These are phyloP conservation scores for Clarireedia homoeocarpa DNA, from an alignment of 2,329 filamentous ascomycete species.

Conservation along the genomic window DNA sequence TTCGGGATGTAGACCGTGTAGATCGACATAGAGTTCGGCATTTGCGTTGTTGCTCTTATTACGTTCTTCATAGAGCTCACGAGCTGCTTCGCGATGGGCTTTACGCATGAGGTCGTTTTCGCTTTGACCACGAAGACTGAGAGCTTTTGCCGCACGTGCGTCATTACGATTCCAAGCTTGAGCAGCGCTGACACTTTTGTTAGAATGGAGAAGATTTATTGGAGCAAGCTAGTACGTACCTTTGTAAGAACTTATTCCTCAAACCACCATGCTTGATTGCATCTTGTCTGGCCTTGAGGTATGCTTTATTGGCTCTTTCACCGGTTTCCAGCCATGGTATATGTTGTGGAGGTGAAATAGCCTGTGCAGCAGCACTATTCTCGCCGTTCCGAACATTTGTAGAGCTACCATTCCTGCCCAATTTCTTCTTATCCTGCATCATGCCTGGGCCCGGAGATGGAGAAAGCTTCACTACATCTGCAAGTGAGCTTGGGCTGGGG, in stretches of 20 bases:
- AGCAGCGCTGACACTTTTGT: constrained; percentile 57
- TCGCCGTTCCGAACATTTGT: constrained; percentile 60
- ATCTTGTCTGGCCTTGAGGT: constrained; percentile 89
- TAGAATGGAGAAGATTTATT: constrained; percentile 4
- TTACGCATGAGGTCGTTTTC: constrained; percentile 98
- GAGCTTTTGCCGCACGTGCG: constrained; percentile 87
- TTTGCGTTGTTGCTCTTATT: constrained; percentile 58
- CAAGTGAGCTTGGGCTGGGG: constrained; percentile 67
- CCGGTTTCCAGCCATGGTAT: constrained; percentile 97
- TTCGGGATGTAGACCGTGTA: constrained; percentile 97
- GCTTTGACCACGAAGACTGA: constrained; percentile 88
- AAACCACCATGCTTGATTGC: constrained; percentile 96
- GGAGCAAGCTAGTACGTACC: constrained; percentile 41
- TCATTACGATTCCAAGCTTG: constrained; percentile 99
- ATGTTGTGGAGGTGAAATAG: constrained; percentile 81
- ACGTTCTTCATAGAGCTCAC: constrained; percentile 86
- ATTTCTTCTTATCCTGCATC: constrained; percentile 52
- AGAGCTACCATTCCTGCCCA: constrained; percentile 56
- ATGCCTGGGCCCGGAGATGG: constrained; percentile 67
- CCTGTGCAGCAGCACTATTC: constrained; percentile 71
- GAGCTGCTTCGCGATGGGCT: constrained; percentile 88
- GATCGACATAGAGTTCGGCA: constrained; percentile 82
- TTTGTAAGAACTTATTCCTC: constrained; percentile 94
- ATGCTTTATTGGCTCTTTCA: constrained; percentile 81
- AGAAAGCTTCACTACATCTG: constrained; percentile 92